Evolutionary conservation across 1,139 yeast species (phyloP), one percentile per base, ranked within the genome.

Genomic region (Sugiyamaella grinbergsii): DNA sequence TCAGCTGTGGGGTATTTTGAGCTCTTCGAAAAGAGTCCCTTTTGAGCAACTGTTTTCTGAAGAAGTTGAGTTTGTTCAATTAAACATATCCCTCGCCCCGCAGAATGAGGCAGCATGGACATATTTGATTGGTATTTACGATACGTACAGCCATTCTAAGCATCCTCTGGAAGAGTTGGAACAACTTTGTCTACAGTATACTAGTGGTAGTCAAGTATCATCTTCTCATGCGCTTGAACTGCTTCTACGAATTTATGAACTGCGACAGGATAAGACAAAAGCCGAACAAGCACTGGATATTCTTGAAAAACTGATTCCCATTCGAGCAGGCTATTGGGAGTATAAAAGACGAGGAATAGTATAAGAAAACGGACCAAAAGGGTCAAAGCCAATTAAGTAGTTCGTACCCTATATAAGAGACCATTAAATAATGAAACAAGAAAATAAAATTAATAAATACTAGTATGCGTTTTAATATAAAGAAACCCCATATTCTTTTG

Each of bases 21-120:
- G 41, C n/a, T 6, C 23, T 11, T 23, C 34, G 6, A 13, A 24
- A n/a, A 10, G 11, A 3, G 22, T 26, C 5, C 43, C 47, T 26
- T 62, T 56, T 22, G 48, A 31, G 13, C 39, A 47, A 34, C 34
- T 62, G 55, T 62, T 77, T 22, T 56, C 61, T 0, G 67, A 64
- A 2, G 85, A 81, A 56, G 58, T 79, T 3, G 71, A 71, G 4
- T 87, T 68, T 60, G 75, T 77, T 1, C 70, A 72, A 52, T 60
- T 57, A 1, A 67, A 74, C 51, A 84, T 90, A 24, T 69, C 59
- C 3, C 51, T 68, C 24, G 82, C 90, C 0, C 95, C 97, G 0
- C 91, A 86, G 48, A 93, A 93, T 64, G 82, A 86, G 44, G 81
- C 95, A n/a, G 71, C 86, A 1, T 93, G 98, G 98, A 84, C 84